Conservation (phyloP, 176 grass and related monocot genomes). For the Leersia perrieri region DNA sequence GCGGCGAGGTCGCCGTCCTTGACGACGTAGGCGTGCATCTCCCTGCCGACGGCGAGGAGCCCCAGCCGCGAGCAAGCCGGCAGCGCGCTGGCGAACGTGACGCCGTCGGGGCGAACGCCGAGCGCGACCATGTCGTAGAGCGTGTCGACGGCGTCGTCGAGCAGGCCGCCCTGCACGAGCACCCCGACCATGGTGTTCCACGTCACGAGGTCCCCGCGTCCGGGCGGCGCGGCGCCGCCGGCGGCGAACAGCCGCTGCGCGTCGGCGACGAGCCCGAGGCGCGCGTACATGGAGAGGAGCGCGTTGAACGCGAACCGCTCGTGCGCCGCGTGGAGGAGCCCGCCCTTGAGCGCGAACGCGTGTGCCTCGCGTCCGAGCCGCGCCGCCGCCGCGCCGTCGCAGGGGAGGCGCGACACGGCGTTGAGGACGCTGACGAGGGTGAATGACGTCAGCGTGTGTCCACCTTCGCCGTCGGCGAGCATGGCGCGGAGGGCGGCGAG, state of each 20-base stretch:
- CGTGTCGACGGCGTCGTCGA: slow-evolving; percentile 40
- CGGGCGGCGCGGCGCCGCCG: not conserved
- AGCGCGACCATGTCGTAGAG: slow-evolving; percentile 62
- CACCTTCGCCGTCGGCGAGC: not conserved
- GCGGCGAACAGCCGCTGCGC: slow-evolving; percentile 51
- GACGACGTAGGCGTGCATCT: slow-evolving; percentile 66
- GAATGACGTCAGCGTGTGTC: not conserved
- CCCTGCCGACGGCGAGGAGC: slow-evolving; percentile 48
- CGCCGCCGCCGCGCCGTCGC: slow-evolving; percentile 29
- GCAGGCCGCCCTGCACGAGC: slow-evolving; percentile 57
- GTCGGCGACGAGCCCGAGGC: slow-evolving; percentile 62
- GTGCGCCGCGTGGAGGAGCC: slow-evolving; percentile 23
- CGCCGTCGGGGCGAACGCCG: slow-evolving; percentile 57
- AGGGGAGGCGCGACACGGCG: no score
- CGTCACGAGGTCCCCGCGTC: slow-evolving; percentile 44
- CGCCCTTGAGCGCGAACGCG: slow-evolving; percentile 60
- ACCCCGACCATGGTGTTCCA: slow-evolving; percentile 93
- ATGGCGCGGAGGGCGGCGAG: not conserved
- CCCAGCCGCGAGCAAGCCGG: slow-evolving; percentile 69
- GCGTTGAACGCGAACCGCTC: slow-evolving; percentile 73
- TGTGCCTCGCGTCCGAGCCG: slow-evolving; percentile 67
- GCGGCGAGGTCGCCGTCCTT: slow-evolving; percentile 54
- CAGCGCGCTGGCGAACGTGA: slow-evolving; percentile 73
- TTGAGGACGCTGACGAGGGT: not conserved
- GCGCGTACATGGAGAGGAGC: slow-evolving; percentile 86